Base-by-base conservation (phyloP, 2,329 filamentous ascomycete species). In the Diplodia corticola region DNA sequence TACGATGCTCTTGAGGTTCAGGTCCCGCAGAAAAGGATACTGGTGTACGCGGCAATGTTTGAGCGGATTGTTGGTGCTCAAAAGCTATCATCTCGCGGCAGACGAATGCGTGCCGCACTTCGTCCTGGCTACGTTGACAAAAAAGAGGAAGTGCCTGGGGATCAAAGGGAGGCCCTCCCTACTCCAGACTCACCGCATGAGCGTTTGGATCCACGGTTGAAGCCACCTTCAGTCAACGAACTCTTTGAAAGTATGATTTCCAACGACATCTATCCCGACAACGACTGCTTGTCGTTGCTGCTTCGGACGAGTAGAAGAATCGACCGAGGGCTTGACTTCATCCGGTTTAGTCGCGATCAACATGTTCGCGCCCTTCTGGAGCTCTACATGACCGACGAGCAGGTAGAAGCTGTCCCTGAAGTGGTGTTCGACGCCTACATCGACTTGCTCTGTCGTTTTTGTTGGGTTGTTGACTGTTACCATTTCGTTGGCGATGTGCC, bases 171-270 rank as follows among this genome's bases (percentile, higher is more conserved):
- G 71, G 78, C 85, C 10, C 76, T 81, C 50, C 80, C 85, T 5
- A 81, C 86, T 22, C 78, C 88, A 22, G 82, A 86, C 65, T 75
- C 91, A 83, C 75, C 83, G 82, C 71, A 90, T 67, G 84, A 88
- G n/a, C 86, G 88, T 64, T 89, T 91, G 66, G 86, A 86, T 69
- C 83, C 86, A 46, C 82, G 86, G n/a, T 78, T 87, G 50, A 79
- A 82, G 15, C 86, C 89, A 1, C 90, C 90, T 2, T 83, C 80
- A 1, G 77, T 88, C 12, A 76, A 82, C 4, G 80, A 85, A 60
- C 79, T 93, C 4, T 90, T 89, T 67, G 72, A 80, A 12, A 79
- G 82, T 49, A 90, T 93, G 86, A 73, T 78, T 13, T 73, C 72
- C 1, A 78, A 80, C 1, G 81, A 82, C 0, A 72, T 89, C 22